Evolutionary conservation across 179 eudicot genomes (phyloP).

Genomic region (Drosera spatulata): DNA sequence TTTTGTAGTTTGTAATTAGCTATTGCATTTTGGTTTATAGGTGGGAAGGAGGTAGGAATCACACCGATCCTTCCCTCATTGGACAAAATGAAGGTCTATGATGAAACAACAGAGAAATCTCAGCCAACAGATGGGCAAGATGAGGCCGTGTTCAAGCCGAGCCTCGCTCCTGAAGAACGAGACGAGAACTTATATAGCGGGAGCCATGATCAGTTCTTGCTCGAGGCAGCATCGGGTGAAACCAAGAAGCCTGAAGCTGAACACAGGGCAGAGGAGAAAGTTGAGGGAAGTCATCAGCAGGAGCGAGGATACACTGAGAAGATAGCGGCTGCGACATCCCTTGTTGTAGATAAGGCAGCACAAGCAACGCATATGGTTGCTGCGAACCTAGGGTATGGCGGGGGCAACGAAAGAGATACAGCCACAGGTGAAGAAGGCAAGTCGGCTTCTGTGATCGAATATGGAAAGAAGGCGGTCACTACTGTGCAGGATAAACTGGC

Average conservation of each 20-base stretch:
- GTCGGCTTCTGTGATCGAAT: slow-evolving; percentile 20
- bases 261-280: too few relatives aligned
- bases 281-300: neutral
- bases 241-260: neutral
- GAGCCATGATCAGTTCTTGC: slow-evolving; percentile 54
- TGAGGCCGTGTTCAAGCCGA: too few relatives aligned
- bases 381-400: slow-evolving; percentile 42
- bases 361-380: slow-evolving; percentile 47
- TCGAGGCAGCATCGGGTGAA: slow-evolving; percentile 21
- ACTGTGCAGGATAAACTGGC: slow-evolving; percentile 33
- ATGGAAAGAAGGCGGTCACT: slow-evolving; percentile 25
- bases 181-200: slow-evolving; percentile 17
- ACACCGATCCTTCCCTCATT: slow-evolving; percentile 30
- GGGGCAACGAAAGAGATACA: neutral
- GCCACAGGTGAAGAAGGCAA: neutral
- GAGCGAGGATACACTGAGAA: slow-evolving; percentile 20
- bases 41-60: slow-evolving; percentile 36
- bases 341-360: slow-evolving; percentile 25
- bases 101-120: slow-evolving; percentile 1
- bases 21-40: slow-evolving; percentile 8
- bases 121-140: slow-evolving; percentile 8
- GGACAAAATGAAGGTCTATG: slow-evolving; percentile 28
- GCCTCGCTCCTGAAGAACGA: neutral
- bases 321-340: slow-evolving; percentile 24
- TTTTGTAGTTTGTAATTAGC: neutral